Evolutionary conservation across 371 early-diverging fungal species (phyloP), one percentile per base, ranked within the genome.

Genomic region (Lichtheimia hyalospora): DNA sequence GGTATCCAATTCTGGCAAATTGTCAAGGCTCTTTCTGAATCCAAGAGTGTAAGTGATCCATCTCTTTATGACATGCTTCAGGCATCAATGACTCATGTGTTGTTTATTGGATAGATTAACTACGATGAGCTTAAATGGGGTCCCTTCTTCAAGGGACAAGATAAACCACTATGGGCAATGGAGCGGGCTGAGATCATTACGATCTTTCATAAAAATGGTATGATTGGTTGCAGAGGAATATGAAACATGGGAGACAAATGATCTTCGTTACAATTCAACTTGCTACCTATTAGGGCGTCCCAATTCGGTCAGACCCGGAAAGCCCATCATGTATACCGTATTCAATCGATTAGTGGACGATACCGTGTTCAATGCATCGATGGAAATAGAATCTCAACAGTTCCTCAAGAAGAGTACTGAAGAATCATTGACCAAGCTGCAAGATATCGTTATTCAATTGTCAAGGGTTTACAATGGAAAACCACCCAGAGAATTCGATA

Each of bases 171-270:
- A 15, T 79, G 84, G 62, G 91, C 86, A 1, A 89, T 96, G 89
- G 95, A 95, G 64, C 82, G 91, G 43, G 90, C 93, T 14, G 94
- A 94, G 56, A 74, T 96, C 27, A 92, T 96, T 56, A 77, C 80
- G 1, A 81, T 95, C 57, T 61, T 69, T 3, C 86, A 92, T 48
- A 75, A 86, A 55, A 83, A 93, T 68, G 94, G 90, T 84, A 76
- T 40, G 54, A n/a, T 12, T 34, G 34, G 34, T 34, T 6, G 10
- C 34, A 34, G 5, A 34, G 34, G 27, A 34, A 10, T 34, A 34
- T 34, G 34, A 34, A 34, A 10, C 27, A 27, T 27, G 27, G 4
- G 27, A 27, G 4, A 27, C 34, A 34, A 34, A 10, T 34, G 34
- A 34, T 34, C 34, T 8, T 34, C 10, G 34, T 8, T 34, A 34